Evolutionary conservation across 345 rosid species (phyloP).

Genomic region (Ceriops tagal): DNA sequence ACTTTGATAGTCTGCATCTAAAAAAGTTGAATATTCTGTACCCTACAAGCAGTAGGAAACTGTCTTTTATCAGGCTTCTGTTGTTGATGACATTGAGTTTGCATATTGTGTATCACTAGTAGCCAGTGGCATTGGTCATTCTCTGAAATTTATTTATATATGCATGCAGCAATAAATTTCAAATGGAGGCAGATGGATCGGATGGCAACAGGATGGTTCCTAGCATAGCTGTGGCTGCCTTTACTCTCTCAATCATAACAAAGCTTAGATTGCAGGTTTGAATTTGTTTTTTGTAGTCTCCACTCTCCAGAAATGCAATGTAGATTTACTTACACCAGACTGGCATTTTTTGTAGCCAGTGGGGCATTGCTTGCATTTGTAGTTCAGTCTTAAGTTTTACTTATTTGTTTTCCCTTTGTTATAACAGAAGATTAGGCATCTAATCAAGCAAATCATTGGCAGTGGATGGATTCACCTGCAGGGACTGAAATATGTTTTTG

Average conservation of each 20-base stretch:
- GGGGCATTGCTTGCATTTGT: not conserved
- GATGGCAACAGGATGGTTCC: constrained; percentile 47
- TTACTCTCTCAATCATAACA: constrained; percentile 56
- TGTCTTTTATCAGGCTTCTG: not conserved
- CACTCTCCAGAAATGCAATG: constrained; percentile 11
- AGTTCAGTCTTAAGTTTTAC: constrained; percentile 22
- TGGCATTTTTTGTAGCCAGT: constrained; percentile 6
- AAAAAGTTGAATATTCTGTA: too few species aligned
- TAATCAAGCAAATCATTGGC: constrained; percentile 48
- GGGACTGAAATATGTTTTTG: constrained; percentile 57
- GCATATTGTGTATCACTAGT: too few species aligned
- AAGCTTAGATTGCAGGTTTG: constrained; percentile 55
- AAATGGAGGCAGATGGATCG: constrained; percentile 39
- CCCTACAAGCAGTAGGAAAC: too few species aligned
- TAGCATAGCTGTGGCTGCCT: constrained; percentile 61
- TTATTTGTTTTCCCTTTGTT: constrained; percentile 28
- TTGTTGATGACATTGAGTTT: not conserved
- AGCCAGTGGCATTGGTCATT: too few species aligned
- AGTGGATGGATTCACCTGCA: constrained; percentile 61
- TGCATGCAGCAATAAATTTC: constrained; percentile 44
- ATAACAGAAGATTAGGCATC: constrained; percentile 50
- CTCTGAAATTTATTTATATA: constrained; percentile 8
- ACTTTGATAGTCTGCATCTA: too few species aligned
- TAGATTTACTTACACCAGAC: not conserved
- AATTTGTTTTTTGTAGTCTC: not conserved